Percentiles rank a stretch among this genome's conserved stretches.
These are phyloP conservation scores for Platanus orientalis DNA, from an alignment of 164 flowering plant species.

Conservation along the genomic window DNA sequence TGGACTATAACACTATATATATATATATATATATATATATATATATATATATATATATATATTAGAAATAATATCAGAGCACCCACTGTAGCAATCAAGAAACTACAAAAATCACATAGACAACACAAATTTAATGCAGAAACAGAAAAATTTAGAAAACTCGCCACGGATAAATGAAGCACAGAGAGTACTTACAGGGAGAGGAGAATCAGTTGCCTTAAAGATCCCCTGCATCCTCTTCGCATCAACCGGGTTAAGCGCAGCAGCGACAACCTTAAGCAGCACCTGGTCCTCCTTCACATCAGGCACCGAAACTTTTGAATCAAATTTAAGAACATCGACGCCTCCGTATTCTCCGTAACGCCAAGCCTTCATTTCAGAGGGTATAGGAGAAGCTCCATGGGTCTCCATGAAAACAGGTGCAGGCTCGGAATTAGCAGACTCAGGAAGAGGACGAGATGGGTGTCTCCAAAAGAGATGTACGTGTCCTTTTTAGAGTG, in stretches of 20 bases:
- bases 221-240: constrained; percentile 86
- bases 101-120: not conserved
- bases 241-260: constrained; percentile 83
- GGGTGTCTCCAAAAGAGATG: no score
- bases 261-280: constrained; percentile 87
- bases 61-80: no score
- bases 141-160: not conserved
- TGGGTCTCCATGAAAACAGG: constrained; percentile 28
- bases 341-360: constrained; percentile 81
- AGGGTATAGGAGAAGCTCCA: constrained; percentile 25
- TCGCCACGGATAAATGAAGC: not conserved
- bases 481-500: no score
- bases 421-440: constrained; percentile 44
- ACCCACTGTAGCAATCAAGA: no score
- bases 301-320: constrained; percentile 61
- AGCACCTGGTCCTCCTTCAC: constrained; percentile 82
- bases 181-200: constrained; percentile 52
- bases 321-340: constrained; percentile 69
- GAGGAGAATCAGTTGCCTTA: constrained; percentile 87
- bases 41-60: no score
- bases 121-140: no score
- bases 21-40: no score
- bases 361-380: constrained; percentile 81
- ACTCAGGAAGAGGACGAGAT: constrained; percentile 15
- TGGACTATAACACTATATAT: no score